Evolutionary conservation across 2,329 filamentous ascomycete species (phyloP), one percentile per base, ranked within the genome.

Genomic region (Claviceps sp.): DNA sequence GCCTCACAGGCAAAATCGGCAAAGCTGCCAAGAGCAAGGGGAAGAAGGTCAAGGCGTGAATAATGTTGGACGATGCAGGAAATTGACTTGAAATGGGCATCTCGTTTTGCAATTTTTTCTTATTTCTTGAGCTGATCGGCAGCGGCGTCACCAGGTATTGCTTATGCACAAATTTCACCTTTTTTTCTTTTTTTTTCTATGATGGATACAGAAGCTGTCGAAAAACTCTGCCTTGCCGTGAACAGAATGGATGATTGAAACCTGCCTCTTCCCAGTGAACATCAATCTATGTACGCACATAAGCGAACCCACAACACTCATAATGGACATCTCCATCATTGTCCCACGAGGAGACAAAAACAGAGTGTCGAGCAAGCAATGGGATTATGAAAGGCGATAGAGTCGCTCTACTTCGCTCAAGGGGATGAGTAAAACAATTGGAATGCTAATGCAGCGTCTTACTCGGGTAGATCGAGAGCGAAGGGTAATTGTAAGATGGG

Each of bases 311-410:
- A 70, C 67, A 65, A 69, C 71, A 70, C 73, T 71, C 72, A 68
- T 67, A 34, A 46, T 36, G 40, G 36, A 50, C 49, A 24, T 24
- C 5, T 11, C 24, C 43, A 34, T 49, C 18, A 13, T 37, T 16
- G 38, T 36, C 36, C 44, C 44, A 20, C 30, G 26, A 51, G 24
- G 47, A 60, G 60, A 61, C 59, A 61, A 62, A 6, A 14, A 26
- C 9, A 20, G 14, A 41, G 36, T 62, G 50, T 63, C 54, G 64
- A 71, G 72, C 69, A 70, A 67, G 70, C 67, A 66, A 69, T 67
- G 70, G 73, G 76, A 81, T 81, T 80, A 78, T 79, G 73, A 80
- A 78, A 73, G 72, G 76, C 73, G 66, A 51, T 45, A 68, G 16
- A 8, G 18, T 13, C 69, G 53, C 58, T 81, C 76, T 81, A 70